Conservation (phyloP, 805 yeast species). For the Jamesozyma gamospora region DNA sequence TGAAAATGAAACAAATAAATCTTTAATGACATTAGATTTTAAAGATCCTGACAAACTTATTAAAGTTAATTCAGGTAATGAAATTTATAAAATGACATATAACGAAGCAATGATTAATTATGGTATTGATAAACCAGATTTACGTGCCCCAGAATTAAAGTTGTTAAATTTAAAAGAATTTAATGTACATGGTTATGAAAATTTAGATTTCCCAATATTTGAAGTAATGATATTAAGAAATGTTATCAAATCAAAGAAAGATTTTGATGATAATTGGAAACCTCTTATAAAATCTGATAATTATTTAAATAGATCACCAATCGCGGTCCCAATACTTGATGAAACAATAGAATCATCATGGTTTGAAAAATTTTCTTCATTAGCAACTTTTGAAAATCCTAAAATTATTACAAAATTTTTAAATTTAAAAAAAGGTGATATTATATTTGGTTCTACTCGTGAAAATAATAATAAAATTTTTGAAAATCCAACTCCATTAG, state of each 20-base stretch:
- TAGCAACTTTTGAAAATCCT: constrained; percentile 29
- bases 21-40: constrained; percentile 24
- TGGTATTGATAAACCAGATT: constrained; percentile 93
- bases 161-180: constrained; percentile 40
- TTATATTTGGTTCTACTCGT: constrained; percentile 73
- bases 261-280: constrained; percentile 29
- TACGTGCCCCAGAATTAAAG: constrained; percentile 47
- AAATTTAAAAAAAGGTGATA: constrained; percentile 52
- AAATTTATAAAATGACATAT: constrained; percentile 46
- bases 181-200: constrained; percentile 28
- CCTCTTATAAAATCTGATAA: constrained; percentile 32
- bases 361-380: constrained; percentile 30
- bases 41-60: neutral
- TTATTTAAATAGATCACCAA: constrained; percentile 52
- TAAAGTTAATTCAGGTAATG: constrained; percentile 11
- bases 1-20: constrained; percentile 13
- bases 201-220: constrained; percentile 50
- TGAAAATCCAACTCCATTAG: constrained; percentile 94
- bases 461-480: constrained; percentile 44
- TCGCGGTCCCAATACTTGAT: constrained; percentile 40
- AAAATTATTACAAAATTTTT: constrained; percentile 29
- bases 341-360: constrained; percentile 35
- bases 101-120: constrained; percentile 56
- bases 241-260: constrained; percentile 31
- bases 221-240: constrained; percentile 61